These are phyloP conservation scores for Erythrophleum ivorense DNA, from an alignment of 331 rosid genomes.

Conservation along the genomic window DNA sequence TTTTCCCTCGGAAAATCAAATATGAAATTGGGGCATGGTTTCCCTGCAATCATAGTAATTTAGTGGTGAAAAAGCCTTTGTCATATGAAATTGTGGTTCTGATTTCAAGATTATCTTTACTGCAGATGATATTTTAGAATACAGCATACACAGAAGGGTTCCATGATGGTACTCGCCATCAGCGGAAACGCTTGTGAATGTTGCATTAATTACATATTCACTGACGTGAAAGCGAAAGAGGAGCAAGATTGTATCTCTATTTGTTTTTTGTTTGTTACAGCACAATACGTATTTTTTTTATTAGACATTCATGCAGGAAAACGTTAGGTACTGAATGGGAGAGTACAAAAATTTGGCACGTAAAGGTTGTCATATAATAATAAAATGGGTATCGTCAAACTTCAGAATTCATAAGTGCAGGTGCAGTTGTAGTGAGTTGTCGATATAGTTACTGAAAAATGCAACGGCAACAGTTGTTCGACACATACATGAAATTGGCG, in stretches of 20 bases:
- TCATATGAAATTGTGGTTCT: conserved; percentile 19
- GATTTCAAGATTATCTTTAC: conserved; percentile 23
- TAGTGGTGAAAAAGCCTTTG: neutral
- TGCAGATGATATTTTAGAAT: conserved; percentile 50
- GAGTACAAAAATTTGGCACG: neutral
- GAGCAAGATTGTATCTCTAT: neutral
- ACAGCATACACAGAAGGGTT: conserved; percentile 53
- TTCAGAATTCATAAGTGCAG: neutral
- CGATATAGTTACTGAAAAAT: too few relatives aligned
- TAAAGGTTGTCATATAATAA: neutral
- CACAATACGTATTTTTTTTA: neutral
- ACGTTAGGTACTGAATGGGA: conserved; percentile 2
- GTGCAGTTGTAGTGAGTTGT: neutral
- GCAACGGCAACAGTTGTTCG: neutral
- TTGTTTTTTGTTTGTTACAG: conserved; percentile 8
- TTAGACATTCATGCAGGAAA: neutral
- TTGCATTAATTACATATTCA: conserved; percentile 2
- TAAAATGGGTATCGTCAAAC: too few relatives aligned
- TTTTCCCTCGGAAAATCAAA: neutral
- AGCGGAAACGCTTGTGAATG: conserved; percentile 35
- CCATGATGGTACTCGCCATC: conserved; percentile 46
- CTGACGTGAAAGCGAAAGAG: conserved; percentile 11
- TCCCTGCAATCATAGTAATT: neutral
- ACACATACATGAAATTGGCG: neutral
- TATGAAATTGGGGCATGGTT: neutral